These are phyloP conservation scores for Zasmidium citrigriseum DNA, from an alignment of 2,329 filamentous ascomycete species.

Conservation along the genomic window DNA sequence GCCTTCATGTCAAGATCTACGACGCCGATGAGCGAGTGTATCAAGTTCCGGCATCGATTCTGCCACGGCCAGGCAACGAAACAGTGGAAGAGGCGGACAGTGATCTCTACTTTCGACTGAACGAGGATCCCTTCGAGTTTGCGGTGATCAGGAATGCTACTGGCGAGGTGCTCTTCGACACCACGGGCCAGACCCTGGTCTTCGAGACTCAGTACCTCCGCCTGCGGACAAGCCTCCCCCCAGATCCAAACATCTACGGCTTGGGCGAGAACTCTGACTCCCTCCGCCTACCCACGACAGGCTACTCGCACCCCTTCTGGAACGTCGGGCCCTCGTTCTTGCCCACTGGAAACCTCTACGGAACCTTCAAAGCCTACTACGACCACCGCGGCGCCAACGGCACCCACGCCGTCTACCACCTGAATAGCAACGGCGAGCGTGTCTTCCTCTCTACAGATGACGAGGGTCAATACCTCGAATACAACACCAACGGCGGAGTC, in stretches of 20 bases:
- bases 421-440: conserved; percentile 76
- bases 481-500: conserved; percentile 75
- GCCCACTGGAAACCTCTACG: conserved; percentile 62
- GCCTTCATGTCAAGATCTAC: conserved; percentile 73
- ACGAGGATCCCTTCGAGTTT: conserved; percentile 67
- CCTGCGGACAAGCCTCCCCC: conserved; percentile 68
- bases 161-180: conserved; percentile 67
- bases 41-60: conserved; percentile 69
- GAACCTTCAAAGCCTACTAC: conserved; percentile 71
- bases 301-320: conserved; percentile 55
- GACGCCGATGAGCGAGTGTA: conserved; percentile 71
- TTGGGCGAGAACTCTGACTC: conserved; percentile 76
- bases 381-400: conserved; percentile 62
- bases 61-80: conserved; percentile 59
- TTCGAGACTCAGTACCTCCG: conserved; percentile 79
- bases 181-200: conserved; percentile 64
- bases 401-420: conserved; percentile 68
- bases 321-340: conserved; percentile 2
- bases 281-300: conserved; percentile 24
- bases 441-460: conserved; percentile 68
- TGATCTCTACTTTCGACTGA: conserved; percentile 57
- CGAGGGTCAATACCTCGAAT: conserved; percentile 69
- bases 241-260: conserved; percentile 72
- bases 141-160: conserved; percentile 60
- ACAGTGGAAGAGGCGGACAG: conserved; percentile 27